phyloP scores from a whole-genome alignment of 768 basidiomycete species.

The Tulasnella sp. region DNA sequence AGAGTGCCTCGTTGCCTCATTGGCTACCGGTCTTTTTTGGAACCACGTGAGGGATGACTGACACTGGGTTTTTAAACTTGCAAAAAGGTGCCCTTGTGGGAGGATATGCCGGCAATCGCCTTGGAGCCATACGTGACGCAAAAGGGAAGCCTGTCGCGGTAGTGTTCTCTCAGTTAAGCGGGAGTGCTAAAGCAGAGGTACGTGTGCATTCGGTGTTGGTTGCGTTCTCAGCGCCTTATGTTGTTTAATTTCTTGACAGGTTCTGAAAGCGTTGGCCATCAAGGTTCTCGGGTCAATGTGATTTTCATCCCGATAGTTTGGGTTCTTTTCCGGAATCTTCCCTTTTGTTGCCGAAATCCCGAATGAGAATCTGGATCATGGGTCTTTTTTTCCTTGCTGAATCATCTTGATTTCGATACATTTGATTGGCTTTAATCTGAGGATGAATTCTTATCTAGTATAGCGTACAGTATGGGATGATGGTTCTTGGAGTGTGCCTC shows the following conservation, averaged over 20 bases:
- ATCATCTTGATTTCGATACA: too few relatives aligned
- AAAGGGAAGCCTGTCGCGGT: slow-evolving; percentile 85
- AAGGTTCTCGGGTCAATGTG: slow-evolving; percentile 16
- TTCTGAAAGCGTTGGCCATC: slow-evolving; percentile 31
- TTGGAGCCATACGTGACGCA: slow-evolving; percentile 84
- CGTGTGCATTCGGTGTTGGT: slow-evolving; percentile 18
- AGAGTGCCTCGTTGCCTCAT: not conserved
- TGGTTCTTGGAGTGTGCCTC: too few relatives aligned
- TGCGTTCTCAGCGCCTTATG: not conserved
- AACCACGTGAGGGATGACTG: not conserved
- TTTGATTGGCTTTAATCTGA: too few relatives aligned
- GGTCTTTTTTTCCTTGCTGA: too few relatives aligned
- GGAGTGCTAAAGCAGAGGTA: slow-evolving; percentile 79
- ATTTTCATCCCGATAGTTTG: slow-evolving; percentile 2
- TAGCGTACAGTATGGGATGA: too few relatives aligned
- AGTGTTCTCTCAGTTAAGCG: slow-evolving; percentile 67
- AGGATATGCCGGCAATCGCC: slow-evolving; percentile 74
- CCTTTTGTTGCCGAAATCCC: not conserved
- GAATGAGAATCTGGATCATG: too few relatives aligned
- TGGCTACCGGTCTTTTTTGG: not conserved
- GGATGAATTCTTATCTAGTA: too few relatives aligned
- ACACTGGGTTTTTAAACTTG: not conserved
- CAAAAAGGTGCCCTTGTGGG: slow-evolving; percentile 61
- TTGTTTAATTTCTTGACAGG: slow-evolving; percentile 31
- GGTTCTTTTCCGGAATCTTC: not conserved